Evolutionary conservation across 352 stramenopile species (phyloP).

Genomic region (Blastocystis sp.): DNA sequence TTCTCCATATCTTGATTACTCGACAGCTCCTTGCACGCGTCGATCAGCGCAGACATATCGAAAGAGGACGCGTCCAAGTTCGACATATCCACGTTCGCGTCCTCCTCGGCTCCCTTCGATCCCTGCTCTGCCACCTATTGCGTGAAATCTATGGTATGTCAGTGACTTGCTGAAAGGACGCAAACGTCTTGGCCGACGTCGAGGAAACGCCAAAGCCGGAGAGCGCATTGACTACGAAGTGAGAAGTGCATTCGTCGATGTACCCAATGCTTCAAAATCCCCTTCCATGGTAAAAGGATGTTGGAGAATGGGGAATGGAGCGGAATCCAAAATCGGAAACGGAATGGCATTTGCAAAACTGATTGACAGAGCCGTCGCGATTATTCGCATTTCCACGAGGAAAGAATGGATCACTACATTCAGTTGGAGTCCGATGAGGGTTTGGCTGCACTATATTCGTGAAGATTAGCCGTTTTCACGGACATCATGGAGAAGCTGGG

Average conservation of each 20-base stretch:
- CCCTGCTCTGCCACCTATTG: slow-evolving; percentile 30
- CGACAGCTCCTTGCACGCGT: slow-evolving; percentile 45
- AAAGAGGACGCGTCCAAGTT: slow-evolving; percentile 46
- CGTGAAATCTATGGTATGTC: background rate
- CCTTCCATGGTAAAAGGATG: slow-evolving; percentile 8
- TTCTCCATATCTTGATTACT: slow-evolving; percentile 51
- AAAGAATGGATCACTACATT: slow-evolving; percentile 62
- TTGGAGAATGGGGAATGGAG: background rate
- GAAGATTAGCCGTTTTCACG: slow-evolving; percentile 56
- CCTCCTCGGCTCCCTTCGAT: background rate
- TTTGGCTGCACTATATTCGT: background rate
- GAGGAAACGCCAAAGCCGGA: slow-evolving; percentile 14
- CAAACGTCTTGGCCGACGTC: slow-evolving; percentile 24
- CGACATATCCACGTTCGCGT: slow-evolving; percentile 4
- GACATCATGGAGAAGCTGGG: slow-evolving; percentile 67
- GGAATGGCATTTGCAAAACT: background rate
- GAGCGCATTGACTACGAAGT: slow-evolving; percentile 29
- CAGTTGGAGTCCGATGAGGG: slow-evolving; percentile 59
- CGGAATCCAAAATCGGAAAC: background rate
- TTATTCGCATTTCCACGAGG: no score
- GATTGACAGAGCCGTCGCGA: background rate
- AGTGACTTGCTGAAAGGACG: slow-evolving; percentile 27
- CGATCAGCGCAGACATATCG: slow-evolving; percentile 61
- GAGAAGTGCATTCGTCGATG: no score
- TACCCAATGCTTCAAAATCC: slow-evolving; percentile 37